phyloP scores from a whole-genome alignment of 352 stramenopile genomes.

The Globisporangium spinosum region DNA sequence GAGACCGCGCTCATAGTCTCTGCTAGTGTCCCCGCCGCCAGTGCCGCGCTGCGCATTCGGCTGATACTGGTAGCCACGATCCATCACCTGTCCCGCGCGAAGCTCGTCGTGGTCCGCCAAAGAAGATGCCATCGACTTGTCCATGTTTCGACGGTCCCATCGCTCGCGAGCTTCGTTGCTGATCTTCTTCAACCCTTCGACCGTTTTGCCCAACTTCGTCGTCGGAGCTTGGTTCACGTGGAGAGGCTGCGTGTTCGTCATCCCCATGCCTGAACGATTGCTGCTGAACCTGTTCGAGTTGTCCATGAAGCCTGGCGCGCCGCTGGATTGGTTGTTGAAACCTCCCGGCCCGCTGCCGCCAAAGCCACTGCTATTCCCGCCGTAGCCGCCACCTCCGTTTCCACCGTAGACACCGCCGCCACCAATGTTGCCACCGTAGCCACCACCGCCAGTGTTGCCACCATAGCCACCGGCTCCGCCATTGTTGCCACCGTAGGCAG shows the following conservation, averaged over 20 bases:
- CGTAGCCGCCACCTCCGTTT: conserved; percentile 18
- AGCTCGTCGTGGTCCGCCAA: conserved; percentile 84
- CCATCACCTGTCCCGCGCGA: conserved; percentile 57
- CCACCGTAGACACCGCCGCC: conserved; percentile 5
- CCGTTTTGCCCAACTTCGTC: conserved; percentile 68
- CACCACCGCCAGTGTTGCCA: not conserved
- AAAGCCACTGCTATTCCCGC: conserved; percentile 15
- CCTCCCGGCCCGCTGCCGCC: conserved; percentile 10
- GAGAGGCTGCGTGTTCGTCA: conserved; percentile 48
- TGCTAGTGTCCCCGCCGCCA: conserved; percentile 69
- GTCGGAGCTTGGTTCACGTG: conserved; percentile 30
- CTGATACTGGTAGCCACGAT: conserved; percentile 70
- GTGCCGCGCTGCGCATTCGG: conserved; percentile 56
- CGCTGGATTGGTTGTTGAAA: conserved; percentile 20
- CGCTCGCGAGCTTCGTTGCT: conserved; percentile 71
- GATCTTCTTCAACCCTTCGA: conserved; percentile 82
- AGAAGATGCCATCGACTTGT: conserved; percentile 89
- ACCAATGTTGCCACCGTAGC: not conserved
- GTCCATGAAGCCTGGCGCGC: conserved; percentile 39
- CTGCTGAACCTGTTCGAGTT: conserved; percentile 62
- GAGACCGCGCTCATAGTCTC: conserved; percentile 82
- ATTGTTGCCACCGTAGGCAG: conserved; percentile 8
- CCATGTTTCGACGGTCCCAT: conserved; percentile 87
- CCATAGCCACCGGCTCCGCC: not conserved
- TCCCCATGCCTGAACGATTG: conserved; percentile 38